Conservation (phyloP, 2,329 filamentous ascomycete species). For the Madurella mycetomatis region DNA sequence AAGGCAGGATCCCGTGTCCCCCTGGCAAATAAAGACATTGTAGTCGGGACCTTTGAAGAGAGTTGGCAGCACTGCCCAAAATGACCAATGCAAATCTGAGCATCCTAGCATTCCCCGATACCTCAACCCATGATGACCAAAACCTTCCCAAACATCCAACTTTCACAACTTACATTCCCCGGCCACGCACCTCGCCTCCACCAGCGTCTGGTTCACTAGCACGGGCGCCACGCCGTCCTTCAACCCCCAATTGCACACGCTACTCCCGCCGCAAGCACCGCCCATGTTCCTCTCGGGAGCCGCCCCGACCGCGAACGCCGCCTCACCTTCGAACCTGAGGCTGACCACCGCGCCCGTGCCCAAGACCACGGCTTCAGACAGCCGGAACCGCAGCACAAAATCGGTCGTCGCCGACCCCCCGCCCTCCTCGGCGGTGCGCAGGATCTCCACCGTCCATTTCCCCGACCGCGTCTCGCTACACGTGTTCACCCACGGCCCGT, state of each 20-base stretch:
- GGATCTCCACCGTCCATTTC: conserved; percentile 28
- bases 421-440: conserved; percentile 1
- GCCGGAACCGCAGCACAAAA: conserved; percentile 24
- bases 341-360: conserved; percentile 9
- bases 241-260: conserved; percentile 15
- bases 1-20: too few relatives aligned
- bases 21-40: too few relatives aligned
- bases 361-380: conserved; percentile 20
- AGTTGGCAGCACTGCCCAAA: too few relatives aligned
- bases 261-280: conserved; percentile 15
- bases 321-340: conserved; percentile 22
- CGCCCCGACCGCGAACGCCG: conserved; percentile 23
- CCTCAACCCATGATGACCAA: too few relatives aligned
- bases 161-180: conserved; percentile 8
- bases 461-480: conserved; percentile 17
- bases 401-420: conserved; percentile 1
- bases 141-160: neutral
- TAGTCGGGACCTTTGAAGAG: neutral
- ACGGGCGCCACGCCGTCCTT: conserved; percentile 1
- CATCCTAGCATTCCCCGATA: too few relatives aligned
- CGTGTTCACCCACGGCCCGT: conserved; percentile 2
- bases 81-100: too few relatives aligned
- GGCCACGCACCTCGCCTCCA: conserved; percentile 8
- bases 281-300: conserved; percentile 2
- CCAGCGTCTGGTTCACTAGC: conserved; percentile 11